These are phyloP conservation scores for Jaminaea rosea DNA, from an alignment of 1,284 basidiomycete genomes.

Conservation along the genomic window DNA sequence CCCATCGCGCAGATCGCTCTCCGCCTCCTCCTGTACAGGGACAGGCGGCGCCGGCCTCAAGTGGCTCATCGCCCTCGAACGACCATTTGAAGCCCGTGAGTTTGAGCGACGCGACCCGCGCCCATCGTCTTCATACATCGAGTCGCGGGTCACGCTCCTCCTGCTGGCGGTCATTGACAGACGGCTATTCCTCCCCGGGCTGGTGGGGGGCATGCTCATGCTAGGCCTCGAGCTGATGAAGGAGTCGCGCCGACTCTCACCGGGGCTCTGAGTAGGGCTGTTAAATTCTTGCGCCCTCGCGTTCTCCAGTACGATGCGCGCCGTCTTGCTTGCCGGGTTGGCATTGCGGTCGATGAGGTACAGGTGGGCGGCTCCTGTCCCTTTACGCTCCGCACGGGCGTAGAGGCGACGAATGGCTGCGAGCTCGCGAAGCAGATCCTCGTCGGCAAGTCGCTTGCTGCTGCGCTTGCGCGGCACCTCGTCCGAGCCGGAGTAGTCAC, in stretches of 20 bases:
- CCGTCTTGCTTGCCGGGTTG: conserved; percentile 20
- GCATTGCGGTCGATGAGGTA: conserved; percentile 34
- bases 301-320: background rate
- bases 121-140: too few species aligned
- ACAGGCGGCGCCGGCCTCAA: background rate
- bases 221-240: too few species aligned
- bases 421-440: conserved; percentile 36
- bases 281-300: background rate
- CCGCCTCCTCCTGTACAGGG: background rate
- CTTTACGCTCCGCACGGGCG: conserved; percentile 12
- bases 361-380: conserved; percentile 24
- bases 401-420: conserved; percentile 19
- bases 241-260: background rate
- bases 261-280: background rate
- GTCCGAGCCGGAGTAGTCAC: background rate
- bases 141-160: too few species aligned
- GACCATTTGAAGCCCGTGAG: too few species aligned
- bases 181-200: too few species aligned
- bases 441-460: conserved; percentile 25
- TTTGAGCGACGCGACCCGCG: too few species aligned
- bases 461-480: background rate
- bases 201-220: too few species aligned
- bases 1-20: background rate
- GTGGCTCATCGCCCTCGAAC: too few species aligned
- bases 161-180: too few species aligned